Percentiles rank a stretch among this genome's conserved stretches.
Evolutionary conservation across 768 basidiomycete genomes (phyloP).

Genomic region (Asterophora parasitica): DNA sequence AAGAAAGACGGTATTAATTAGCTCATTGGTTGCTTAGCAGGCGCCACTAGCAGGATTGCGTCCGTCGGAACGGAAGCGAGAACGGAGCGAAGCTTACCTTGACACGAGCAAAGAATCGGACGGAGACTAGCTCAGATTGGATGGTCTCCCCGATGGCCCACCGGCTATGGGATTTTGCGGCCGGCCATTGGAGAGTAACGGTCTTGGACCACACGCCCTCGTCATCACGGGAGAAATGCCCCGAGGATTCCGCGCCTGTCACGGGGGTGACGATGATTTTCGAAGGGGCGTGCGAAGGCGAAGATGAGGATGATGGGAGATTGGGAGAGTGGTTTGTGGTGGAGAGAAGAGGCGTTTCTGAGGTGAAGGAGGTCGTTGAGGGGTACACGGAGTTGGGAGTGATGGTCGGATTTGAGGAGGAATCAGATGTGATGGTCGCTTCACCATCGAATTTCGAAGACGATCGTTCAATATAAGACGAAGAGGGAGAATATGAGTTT

Average conservation of each 20-base stretch:
- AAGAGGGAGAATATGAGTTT: conserved; percentile 23
- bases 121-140: conserved; percentile 54
- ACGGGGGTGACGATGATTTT: conserved; percentile 50
- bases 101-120: conserved; percentile 66
- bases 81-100: conserved; percentile 41
- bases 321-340: conserved; percentile 15
- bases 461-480: conserved; percentile 20
- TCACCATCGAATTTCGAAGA: conserved; percentile 9
- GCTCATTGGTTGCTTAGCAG: conserved; percentile 5
- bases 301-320: conserved; percentile 17
- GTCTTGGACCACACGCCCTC: conserved; percentile 61
- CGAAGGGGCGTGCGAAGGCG: conserved; percentile 19
- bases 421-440: conserved; percentile 21
- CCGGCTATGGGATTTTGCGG: conserved; percentile 58
- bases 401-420: conserved; percentile 38
- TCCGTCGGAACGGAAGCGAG: conserved; percentile 10
- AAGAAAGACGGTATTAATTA: conserved; percentile 6
- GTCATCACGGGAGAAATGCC: conserved; percentile 49
- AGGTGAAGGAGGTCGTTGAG: conserved; percentile 25
- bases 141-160: conserved; percentile 83
- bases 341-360: conserved; percentile 25
- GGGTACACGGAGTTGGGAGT: conserved; percentile 32
- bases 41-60: conserved; percentile 4
- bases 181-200: conserved; percentile 69
- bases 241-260: conserved; percentile 54